Evolutionary conservation across 2,329 filamentous ascomycete species (phyloP).

Genomic region (Aspergillus puulaauensis): DNA sequence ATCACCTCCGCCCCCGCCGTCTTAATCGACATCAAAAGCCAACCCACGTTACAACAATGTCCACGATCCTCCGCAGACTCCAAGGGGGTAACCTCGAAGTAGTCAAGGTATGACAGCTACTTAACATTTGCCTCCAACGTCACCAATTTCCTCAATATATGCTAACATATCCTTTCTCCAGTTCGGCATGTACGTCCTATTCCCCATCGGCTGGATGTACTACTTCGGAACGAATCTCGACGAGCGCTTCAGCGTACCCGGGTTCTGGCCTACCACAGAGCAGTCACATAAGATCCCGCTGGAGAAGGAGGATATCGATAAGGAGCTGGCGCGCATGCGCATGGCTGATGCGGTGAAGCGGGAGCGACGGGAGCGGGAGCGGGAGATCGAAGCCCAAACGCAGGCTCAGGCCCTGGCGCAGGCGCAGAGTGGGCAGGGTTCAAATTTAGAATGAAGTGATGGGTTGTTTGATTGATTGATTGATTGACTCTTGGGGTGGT

Average conservation of each 20-base stretch:
- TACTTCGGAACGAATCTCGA: constrained; percentile 99
- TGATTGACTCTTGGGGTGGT: background rate
- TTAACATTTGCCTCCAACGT: background rate
- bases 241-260: constrained; percentile 79
- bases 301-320: constrained; percentile 63
- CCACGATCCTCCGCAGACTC: constrained; percentile 54
- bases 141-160: too few relatives aligned
- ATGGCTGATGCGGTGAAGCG: constrained; percentile 51
- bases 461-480: background rate
- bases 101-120: constrained; percentile 69
- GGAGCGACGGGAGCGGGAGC: constrained; percentile 44
- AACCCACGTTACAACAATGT: constrained; percentile 29
- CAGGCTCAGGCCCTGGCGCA: background rate
- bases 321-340: constrained; percentile 71
- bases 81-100: constrained; percentile 89
- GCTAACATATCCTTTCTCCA: constrained; percentile 36
- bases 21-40: background rate
- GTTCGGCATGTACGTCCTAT: constrained; percentile 99
- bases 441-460: constrained; percentile 15
- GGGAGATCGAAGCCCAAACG: constrained; percentile 24
- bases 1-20: background rate
- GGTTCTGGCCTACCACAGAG: constrained; percentile 82
- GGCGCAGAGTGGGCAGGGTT: background rate
- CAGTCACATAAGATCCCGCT: constrained; percentile 55
- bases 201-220: constrained; percentile 99